phyloP scores from a whole-genome alignment of 2,329 filamentous ascomycete genomes.

The Colletotrichum tropicale region DNA sequence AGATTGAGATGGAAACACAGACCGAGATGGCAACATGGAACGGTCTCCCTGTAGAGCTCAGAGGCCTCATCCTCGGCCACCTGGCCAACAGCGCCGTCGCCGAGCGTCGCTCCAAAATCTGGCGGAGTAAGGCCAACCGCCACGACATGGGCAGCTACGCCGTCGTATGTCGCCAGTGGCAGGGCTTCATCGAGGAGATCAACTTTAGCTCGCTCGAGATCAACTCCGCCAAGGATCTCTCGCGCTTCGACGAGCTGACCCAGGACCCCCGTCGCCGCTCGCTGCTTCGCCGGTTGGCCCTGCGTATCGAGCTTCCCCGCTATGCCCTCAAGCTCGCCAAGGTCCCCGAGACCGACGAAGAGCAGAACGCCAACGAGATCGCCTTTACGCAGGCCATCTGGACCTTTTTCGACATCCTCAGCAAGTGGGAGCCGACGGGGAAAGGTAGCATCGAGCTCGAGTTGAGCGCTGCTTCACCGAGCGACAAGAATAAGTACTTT shows the following conservation, averaged over 20 bases:
- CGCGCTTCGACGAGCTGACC: conserved; percentile 24
- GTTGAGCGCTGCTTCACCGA: conserved; percentile 26
- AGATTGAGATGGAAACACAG: conserved; percentile 1
- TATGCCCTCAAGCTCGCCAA: conserved; percentile 21
- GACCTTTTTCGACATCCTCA: conserved; percentile 27
- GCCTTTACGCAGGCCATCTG: conserved; percentile 27
- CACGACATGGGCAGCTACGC: conserved; percentile 25
- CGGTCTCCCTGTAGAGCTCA: conserved; percentile 20
- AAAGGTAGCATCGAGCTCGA: conserved; percentile 25
- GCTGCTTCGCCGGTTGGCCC: conserved; percentile 23
- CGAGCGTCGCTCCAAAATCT: neutral
- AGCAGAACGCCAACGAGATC: conserved; percentile 28
- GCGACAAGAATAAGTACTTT: conserved; percentile 23
- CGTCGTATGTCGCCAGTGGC: conserved; percentile 30
- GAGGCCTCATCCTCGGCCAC: conserved; percentile 12
- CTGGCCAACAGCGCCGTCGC: conserved; percentile 1
- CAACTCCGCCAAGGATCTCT: conserved; percentile 19
- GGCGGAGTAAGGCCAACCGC: neutral
- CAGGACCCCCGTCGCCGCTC: conserved; percentile 23
- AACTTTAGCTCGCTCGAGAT: conserved; percentile 26
- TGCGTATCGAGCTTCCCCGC: conserved; percentile 25
- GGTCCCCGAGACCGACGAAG: conserved; percentile 25
- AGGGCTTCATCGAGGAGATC: conserved; percentile 26
- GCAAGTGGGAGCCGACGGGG: conserved; percentile 21
- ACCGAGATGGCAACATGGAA: conserved; percentile 22